Percentiles rank a stretch among this genome's conserved stretches.
phyloP scores from a whole-genome alignment of 805 yeast genomes.

The Suhomyces pyralidae region DNA sequence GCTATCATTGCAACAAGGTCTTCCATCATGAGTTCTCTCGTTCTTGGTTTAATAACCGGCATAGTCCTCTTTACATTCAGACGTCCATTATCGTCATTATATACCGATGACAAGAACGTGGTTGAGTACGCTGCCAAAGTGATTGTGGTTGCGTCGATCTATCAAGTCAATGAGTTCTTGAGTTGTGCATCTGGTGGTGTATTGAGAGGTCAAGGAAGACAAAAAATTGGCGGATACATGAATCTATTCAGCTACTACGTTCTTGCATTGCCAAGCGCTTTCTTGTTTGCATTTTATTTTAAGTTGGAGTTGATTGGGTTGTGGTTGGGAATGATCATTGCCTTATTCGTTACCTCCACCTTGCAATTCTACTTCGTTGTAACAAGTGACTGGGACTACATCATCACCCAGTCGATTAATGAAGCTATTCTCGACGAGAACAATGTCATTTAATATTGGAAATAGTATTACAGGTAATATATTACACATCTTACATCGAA shows the following conservation, averaged over 20 bases:
- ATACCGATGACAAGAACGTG: slow-evolving; percentile 39
- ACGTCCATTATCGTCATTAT: slow-evolving; percentile 36
- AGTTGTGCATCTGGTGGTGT: slow-evolving; percentile 52
- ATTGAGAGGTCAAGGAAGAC: slow-evolving; percentile 57
- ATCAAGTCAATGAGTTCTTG: slow-evolving; percentile 50
- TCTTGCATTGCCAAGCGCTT: slow-evolving; percentile 49
- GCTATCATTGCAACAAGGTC: slow-evolving; percentile 37
- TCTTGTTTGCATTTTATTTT: slow-evolving; percentile 41
- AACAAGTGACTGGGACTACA: slow-evolving; percentile 42
- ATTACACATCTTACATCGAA: background rate
- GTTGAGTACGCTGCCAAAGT: slow-evolving; percentile 37
- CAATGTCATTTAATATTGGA: slow-evolving; percentile 9
- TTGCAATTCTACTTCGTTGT: slow-evolving; percentile 41
- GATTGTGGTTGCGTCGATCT: slow-evolving; percentile 46
- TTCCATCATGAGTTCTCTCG: slow-evolving; percentile 30
- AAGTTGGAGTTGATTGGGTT: slow-evolving; percentile 42
- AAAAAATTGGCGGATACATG: slow-evolving; percentile 52
- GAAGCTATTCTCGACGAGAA: slow-evolving; percentile 44
- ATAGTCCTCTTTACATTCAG: slow-evolving; percentile 37
- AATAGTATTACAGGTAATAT: background rate
- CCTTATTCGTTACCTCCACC: slow-evolving; percentile 39
- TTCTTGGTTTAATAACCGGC: slow-evolving; percentile 37
- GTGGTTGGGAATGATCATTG: slow-evolving; percentile 48
- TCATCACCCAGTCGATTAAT: slow-evolving; percentile 37
- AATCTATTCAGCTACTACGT: slow-evolving; percentile 48